Evolutionary conservation across 805 yeast genomes (phyloP).

Genomic region (Kregervanrija pseudodelftensis): DNA sequence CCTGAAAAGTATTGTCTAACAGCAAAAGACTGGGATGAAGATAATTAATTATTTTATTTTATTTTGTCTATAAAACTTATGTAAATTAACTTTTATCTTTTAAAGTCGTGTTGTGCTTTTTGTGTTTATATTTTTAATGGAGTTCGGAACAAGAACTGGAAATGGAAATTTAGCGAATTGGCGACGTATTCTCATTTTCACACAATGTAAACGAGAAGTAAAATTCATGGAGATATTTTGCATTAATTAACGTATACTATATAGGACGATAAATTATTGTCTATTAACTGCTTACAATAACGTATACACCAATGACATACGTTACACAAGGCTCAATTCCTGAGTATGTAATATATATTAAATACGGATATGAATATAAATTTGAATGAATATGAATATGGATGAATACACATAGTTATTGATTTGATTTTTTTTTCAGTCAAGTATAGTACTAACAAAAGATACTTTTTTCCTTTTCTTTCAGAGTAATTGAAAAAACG

Average conservation of each 20-base stretch:
- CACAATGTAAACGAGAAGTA: neutral
- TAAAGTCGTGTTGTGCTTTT: no score
- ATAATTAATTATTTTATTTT: neutral
- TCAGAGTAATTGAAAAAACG: conserved; percentile 44
- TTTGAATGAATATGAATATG: no score
- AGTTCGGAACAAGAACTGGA: neutral
- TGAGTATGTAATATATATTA: conserved; percentile 35
- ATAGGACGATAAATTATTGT: no score
- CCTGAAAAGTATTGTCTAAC: conserved; percentile 96
- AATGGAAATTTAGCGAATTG: neutral
- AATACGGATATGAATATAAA: no score
- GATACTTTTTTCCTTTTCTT: neutral
- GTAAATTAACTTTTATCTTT: no score
- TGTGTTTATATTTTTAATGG: no score
- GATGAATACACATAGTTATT: no score
- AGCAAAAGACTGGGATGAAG: conserved; percentile 61
- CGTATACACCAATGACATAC: conserved; percentile 7
- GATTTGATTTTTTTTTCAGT: no score
- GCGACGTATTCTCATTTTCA: neutral
- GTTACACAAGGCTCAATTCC: conserved; percentile 59
- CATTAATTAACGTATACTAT: no score
- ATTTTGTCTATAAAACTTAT: neutral
- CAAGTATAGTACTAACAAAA: no score
- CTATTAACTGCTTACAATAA: no score
- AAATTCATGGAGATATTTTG: neutral